Percentiles rank a stretch among this genome's conserved stretches.
These are phyloP conservation scores for Aspergillus persii DNA, from an alignment of 2,329 filamentous ascomycete genomes.

Conservation along the genomic window DNA sequence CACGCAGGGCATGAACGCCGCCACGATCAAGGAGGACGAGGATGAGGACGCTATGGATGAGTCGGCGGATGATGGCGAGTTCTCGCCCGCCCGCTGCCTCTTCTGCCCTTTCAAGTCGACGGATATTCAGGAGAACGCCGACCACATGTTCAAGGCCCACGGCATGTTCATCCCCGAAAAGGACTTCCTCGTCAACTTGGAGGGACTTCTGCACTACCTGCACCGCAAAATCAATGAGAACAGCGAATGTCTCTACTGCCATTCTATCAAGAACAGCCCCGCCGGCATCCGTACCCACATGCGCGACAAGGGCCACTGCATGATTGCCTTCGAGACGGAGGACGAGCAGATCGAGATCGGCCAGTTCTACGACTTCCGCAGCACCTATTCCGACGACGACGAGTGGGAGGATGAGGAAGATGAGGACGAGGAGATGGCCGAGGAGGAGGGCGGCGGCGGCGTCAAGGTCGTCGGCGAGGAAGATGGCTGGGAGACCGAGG, in stretches of 20 bases:
- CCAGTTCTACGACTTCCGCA: constrained; percentile 94
- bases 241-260: constrained; percentile 84
- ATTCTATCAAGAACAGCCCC: constrained; percentile 74
- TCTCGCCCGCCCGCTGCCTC: constrained; percentile 62
- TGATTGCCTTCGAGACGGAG: constrained; percentile 86
- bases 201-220: constrained; percentile 76
- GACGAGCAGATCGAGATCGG: constrained; percentile 91
- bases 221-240: constrained; percentile 76
- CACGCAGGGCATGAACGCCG: constrained; percentile 71
- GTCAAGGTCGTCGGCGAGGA: constrained; percentile 62
- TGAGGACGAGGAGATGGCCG: constrained; percentile 51
- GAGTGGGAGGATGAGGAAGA: constrained; percentile 63
- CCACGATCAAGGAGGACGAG: constrained; percentile 54
- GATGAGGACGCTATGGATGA: constrained; percentile 47
- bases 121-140: constrained; percentile 69
- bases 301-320: constrained; percentile 95
- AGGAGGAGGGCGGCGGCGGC: constrained; percentile 58
- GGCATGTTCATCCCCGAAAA: constrained; percentile 96
- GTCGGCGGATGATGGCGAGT: constrained; percentile 43
- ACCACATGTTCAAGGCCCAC: constrained; percentile 89
- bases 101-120: constrained; percentile 90
- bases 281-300: constrained; percentile 92
- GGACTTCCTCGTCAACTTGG: constrained; percentile 75
- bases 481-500: constrained; percentile 89
- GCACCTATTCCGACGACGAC: constrained; percentile 84